Base-by-base conservation (phyloP, 2,329 filamentous ascomycete species). In the Paraconiothyrium sp. region DNA sequence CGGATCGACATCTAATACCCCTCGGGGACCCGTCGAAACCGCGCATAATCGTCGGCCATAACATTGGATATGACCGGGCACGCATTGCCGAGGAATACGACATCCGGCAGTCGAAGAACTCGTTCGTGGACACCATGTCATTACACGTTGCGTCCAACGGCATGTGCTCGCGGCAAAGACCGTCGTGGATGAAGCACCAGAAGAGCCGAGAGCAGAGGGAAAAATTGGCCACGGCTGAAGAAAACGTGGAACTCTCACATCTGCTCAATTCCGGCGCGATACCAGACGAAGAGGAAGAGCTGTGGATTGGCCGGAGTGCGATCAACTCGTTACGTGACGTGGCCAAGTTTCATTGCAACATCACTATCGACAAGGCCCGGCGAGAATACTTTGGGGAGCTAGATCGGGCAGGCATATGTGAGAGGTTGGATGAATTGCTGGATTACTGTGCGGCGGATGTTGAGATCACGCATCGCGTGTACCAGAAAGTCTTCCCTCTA, bases 361-460 rank as follows among this genome's bases (percentile, higher is more conserved):
- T 97, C 57, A 90, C 90, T 3, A 93, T 99, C 60, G 94, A 99
- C 80, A 99, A 99, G 81, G 86, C 91, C 2, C 85, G 90, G 51
- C 88, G 95, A 67, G 90, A 98, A 74, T 89, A 93, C 65, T 98
- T 99, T 78, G 92, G 93, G 24, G 90, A 91, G 68, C 84, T 96
- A 32, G 89, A 94, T 75, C 88, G 92, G 9, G 81, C 85, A 1
- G 92, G 89, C 1, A 85, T 98, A 8, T 59, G 88, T 11, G 86
- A 79, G 9, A 92, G 91, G 71, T 81, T 98, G 16, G 91, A 97
- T 50, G 88, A 94, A 63, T 85, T 99, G 10, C 81, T 99, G 51
- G 90, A 96, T 74, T 99, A 99, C 78, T 99, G 95, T 75, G 95
- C 95, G 13, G 92, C 92, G 1, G 95, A 99, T 80, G 95, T 99